These are phyloP conservation scores for Sugiyamaella lignohabitans DNA, from an alignment of 805 yeast species.

Conservation along the genomic window DNA sequence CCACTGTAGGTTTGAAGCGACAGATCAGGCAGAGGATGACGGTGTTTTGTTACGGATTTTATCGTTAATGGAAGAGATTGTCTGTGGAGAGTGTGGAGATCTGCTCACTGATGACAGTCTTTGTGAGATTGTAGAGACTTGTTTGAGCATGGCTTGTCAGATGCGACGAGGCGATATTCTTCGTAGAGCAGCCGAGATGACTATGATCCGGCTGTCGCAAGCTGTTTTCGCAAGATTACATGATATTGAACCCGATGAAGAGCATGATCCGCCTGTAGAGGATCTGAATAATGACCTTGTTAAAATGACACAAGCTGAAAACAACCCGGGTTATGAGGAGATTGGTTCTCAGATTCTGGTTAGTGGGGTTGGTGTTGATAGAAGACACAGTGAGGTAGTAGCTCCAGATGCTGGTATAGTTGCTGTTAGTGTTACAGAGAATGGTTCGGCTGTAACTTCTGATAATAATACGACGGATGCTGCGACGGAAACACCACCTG, in stretches of 20 bases:
- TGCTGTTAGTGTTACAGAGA: background rate
- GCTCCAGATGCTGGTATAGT: background rate
- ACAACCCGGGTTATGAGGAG: slow-evolving; percentile 14
- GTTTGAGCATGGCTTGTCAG: slow-evolving; percentile 86
- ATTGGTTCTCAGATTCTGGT: slow-evolving; percentile 10
- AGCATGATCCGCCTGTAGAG: slow-evolving; percentile 31
- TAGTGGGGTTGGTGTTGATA: background rate
- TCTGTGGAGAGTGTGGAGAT: slow-evolving; percentile 57
- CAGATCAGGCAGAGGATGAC: slow-evolving; percentile 88
- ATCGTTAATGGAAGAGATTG: slow-evolving; percentile 59
- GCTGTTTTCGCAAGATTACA: slow-evolving; percentile 58
- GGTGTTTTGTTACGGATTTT: slow-evolving; percentile 81
- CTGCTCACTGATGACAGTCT: slow-evolving; percentile 74
- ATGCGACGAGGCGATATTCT: slow-evolving; percentile 85
- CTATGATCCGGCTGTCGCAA: slow-evolving; percentile 63
- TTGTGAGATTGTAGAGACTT: slow-evolving; percentile 85
- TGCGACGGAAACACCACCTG: slow-evolving; percentile 20
- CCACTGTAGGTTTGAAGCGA: slow-evolving; percentile 92
- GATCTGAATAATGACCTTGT: slow-evolving; percentile 44
- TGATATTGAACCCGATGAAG: slow-evolving; percentile 43
- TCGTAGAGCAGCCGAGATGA: slow-evolving; percentile 80
- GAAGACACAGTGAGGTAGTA: slow-evolving; percentile 1
- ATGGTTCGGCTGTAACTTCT: background rate
- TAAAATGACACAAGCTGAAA: slow-evolving; percentile 47
- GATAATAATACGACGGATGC: background rate